A percentile compares a stretch with the other conserved stretches of the same genome.
Evolutionary conservation across 2,329 filamentous ascomycete species (phyloP).

Genomic region (Paracamarosporium sp.): DNA sequence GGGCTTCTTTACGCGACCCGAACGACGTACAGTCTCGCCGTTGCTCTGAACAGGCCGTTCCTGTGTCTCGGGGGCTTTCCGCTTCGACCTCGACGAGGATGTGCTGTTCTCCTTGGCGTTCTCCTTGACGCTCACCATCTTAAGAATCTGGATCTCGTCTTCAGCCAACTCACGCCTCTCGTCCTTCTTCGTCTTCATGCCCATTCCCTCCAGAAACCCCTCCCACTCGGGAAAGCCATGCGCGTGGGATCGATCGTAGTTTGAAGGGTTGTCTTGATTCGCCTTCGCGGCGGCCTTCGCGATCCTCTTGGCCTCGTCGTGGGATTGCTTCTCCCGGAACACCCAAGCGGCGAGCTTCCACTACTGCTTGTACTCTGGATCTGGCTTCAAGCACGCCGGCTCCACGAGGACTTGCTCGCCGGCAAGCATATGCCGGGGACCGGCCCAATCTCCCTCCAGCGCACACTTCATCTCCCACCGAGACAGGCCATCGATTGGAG

Average conservation of each 20-base stretch:
- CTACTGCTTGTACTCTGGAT: neutral
- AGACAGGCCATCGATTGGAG: neutral
- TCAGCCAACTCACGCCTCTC: neutral
- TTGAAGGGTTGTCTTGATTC: too few species aligned
- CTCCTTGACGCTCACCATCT: too few species aligned
- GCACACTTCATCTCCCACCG: slow-evolving; percentile 3
- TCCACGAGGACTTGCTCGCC: neutral
- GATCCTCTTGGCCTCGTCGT: neutral
- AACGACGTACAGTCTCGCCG: neutral
- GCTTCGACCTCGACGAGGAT: too few species aligned
- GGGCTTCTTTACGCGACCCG: neutral
- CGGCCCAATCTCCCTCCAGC: neutral
- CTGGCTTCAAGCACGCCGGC: neutral
- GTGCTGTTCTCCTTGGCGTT: too few species aligned
- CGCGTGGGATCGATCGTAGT: too few species aligned
- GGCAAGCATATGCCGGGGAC: neutral
- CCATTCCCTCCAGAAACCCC: neutral
- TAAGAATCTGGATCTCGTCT: neutral
- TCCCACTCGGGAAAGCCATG: too few species aligned
- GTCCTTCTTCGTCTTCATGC: neutral
- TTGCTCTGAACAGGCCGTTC: neutral
- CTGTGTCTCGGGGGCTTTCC: neutral
- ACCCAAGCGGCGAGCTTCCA: neutral
- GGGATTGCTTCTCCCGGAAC: neutral
- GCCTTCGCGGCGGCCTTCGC: neutral